Evolutionary conservation across 805 yeast genomes (phyloP).

Genomic region (Starmerella ratchasimensis): DNA sequence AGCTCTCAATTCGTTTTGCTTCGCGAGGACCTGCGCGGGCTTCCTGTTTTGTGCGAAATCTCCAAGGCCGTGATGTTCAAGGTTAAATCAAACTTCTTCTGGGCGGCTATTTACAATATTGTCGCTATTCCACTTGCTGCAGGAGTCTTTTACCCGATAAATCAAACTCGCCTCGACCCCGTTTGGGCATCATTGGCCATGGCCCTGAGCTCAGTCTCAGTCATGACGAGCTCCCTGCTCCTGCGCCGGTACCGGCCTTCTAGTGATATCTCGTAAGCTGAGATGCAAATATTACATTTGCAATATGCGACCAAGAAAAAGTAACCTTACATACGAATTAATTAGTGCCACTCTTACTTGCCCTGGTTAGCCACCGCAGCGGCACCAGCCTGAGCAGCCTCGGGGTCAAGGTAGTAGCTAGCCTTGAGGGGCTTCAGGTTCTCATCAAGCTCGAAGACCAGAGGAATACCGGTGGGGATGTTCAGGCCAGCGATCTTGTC

Average conservation of each 20-base stretch:
- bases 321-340: background rate
- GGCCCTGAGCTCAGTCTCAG: slow-evolving; percentile 88
- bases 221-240: slow-evolving; percentile 62
- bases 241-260: slow-evolving; percentile 38
- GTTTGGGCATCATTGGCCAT: slow-evolving; percentile 82
- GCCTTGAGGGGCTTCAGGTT: slow-evolving; percentile 80
- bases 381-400: slow-evolving; percentile 99
- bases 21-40: slow-evolving; percentile 34
- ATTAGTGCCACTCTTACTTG: too few relatives aligned
- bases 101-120: slow-evolving; percentile 76
- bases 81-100: slow-evolving; percentile 66
- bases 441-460: slow-evolving; percentile 87
- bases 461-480: slow-evolving; percentile 97
- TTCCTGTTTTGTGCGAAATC: slow-evolving; percentile 49
- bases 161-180: slow-evolving; percentile 61
- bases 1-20: slow-evolving; percentile 62
- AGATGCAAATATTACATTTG: too few relatives aligned
- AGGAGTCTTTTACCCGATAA: slow-evolving; percentile 75
- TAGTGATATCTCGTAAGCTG: background rate
- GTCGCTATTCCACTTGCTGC: slow-evolving; percentile 88
- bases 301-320: background rate
- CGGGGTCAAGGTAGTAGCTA: slow-evolving; percentile 95
- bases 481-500: slow-evolving; percentile 85
- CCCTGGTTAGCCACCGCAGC: slow-evolving; percentile 99
- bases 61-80: slow-evolving; percentile 56